Evolutionary conservation across 257 asterid genomes (phyloP), one percentile per base, ranked within the genome.

Genomic region (Capsicum chinense): DNA sequence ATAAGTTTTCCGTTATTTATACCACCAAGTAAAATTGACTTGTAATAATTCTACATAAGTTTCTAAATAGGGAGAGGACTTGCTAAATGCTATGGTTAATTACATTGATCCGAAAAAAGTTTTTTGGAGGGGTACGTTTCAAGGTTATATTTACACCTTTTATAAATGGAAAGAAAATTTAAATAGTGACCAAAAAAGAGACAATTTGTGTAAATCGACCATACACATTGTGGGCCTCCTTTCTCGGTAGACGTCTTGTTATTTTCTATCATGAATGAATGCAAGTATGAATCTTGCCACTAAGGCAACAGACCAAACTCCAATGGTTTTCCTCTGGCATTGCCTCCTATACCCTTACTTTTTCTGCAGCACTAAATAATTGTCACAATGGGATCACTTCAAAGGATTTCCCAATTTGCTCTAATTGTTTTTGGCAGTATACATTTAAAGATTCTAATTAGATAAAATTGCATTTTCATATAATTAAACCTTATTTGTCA

Each of bases 221-320:
- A 6, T 50, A 21, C 6, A 74, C 47, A 50, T 50, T 48, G 44
- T 52, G 14, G 81, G 48, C 8, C 63, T 8, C 19, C 21, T 9
- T 12, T n/a, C 21, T 74, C 19, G 19, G 35, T 74, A 74, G 42
- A 66, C n/a, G 73, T 26, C 47, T 66, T 66, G 73, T 66, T 33
- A 66, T 33, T 66, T 33, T 66, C 73, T 66, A 12, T 12, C 80
- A 47, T n/a, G 71, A 80, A 42, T 80, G 83, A 39, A 39, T 58
- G 7, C 57, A n/a, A 54, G 33, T 52, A 66, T 52, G 78, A 60
- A 82, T 52, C 50, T 66, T 52, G 79, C 84, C 79, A 66, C 26
- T 52, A 16, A 66, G 66, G n/a, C 52, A 21, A 82, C 62, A 33
- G 64, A 66, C 64, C 79, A 52, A n/a, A 66, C 79, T 9, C 66